Base-by-base conservation (phyloP, 2,329 filamentous ascomycete species). In the Nemania sp. region DNA sequence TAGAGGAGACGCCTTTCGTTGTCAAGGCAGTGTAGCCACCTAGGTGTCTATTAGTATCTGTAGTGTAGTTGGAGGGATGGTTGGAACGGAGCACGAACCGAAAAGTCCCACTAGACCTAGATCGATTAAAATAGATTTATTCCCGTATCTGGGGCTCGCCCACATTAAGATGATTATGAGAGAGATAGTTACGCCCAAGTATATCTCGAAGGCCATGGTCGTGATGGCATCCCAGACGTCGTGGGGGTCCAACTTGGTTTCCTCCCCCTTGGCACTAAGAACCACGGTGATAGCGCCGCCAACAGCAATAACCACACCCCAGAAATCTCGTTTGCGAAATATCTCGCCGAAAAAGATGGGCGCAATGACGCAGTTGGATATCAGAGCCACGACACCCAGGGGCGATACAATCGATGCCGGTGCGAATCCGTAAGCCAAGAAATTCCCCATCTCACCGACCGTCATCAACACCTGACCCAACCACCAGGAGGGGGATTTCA, bases 321-420 rank as follows among this genome's bases (percentile, higher is more conserved):
- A 89, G 54, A 94, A 91, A 80, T 99, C 96, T 58, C 93, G 89
- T 73, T 86, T 86, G 38, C 96, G 90, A 76, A 99, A 98, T 58
- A 85, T 86, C 81, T 99, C 96, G 77, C 97, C 94, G 72, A 99
- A 90, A 85, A 99, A 90, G 70, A 96, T 90, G 0, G 96, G 96
- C 2, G 96, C 96, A 77, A 99, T 97, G 68, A 99, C 88, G 80
- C 96, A 99, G 81, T 99, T 99, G 52, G 94, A 97, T 53, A 99
- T 90, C 70, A 99, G 84, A 1, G 96, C 96, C 13, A 99, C 96
- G n/a, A 99, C 96, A 10, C 96, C 96, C 5, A 99, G 85, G 0
- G 96, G 96, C 38, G 94, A 98, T 49, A 99, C 96, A 75, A 99
- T 98, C 15, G 96, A 98, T 7, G 96, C 96, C 3, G 96, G 96